Percentiles rank a stretch among this genome's conserved stretches.
Evolutionary conservation across 768 basidiomycete genomes (phyloP).

Genomic region (Infundibulicybe gibba): DNA sequence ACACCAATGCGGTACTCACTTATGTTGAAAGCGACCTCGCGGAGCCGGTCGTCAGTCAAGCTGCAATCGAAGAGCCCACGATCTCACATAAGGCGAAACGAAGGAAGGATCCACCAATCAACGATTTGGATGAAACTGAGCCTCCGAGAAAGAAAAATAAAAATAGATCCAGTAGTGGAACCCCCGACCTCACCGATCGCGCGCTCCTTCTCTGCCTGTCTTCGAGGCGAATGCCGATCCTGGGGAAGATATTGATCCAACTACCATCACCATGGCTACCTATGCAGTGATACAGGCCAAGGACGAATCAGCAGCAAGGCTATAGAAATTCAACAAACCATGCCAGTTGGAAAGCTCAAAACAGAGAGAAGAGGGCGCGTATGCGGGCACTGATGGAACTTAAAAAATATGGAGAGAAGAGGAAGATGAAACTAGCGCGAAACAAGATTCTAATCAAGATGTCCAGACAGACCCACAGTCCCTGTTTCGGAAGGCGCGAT

Average conservation of each 20-base stretch:
- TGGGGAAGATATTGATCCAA: conserved; percentile 81
- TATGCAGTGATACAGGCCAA: conserved; percentile 75
- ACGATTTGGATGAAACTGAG: background rate
- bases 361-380: conserved; percentile 59
- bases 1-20: no score
- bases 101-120: background rate
- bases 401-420: conserved; percentile 65
- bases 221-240: conserved; percentile 61
- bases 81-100: background rate
- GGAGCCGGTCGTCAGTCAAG: no score
- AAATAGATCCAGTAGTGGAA: conserved; percentile 19
- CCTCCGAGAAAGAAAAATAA: conserved; percentile 6
- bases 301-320: conserved; percentile 81
- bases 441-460: background rate
- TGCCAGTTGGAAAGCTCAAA: conserved; percentile 66
- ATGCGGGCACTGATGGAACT: conserved; percentile 65
- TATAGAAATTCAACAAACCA: conserved; percentile 69
- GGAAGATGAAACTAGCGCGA: conserved; percentile 30
- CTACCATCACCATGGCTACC: conserved; percentile 77
- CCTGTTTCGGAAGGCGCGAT: conserved; percentile 13
- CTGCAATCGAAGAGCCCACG: no score
- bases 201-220: conserved; percentile 48
- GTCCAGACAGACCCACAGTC: no score
- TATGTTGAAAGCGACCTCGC: no score
- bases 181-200: conserved; percentile 33